Percentiles rank a stretch among this genome's conserved stretches.
Evolutionary conservation across 495 filamentous ascomycete species (phyloP).

Genomic region (Aspergillus bertholletiae): DNA sequence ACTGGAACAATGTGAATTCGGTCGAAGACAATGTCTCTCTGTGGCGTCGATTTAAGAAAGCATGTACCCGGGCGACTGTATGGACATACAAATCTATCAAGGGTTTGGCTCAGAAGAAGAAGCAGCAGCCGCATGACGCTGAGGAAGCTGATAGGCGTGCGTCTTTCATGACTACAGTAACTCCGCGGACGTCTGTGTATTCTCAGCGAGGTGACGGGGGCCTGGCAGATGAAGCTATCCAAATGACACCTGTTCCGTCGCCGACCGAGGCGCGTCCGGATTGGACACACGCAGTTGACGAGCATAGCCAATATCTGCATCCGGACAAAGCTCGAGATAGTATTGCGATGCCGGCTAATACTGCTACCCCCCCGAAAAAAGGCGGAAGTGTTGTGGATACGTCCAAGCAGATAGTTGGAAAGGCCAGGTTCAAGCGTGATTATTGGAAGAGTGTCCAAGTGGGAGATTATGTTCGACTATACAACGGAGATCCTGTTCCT

Average conservation of each 20-base stretch:
- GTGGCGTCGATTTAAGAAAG: conserved; percentile 94
- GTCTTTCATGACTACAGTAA: conserved; percentile 61
- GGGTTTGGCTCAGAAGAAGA: conserved; percentile 30
- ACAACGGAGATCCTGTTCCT: conserved; percentile 93
- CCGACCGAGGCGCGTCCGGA: conserved; percentile 55
- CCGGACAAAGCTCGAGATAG: conserved; percentile 34
- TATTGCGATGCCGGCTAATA: conserved; percentile 19
- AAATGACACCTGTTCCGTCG: conserved; percentile 94
- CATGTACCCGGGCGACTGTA: conserved; percentile 62
- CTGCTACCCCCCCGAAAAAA: conserved; percentile 33
- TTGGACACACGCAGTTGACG: conserved; percentile 26
- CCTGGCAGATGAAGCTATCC: conserved; percentile 58
- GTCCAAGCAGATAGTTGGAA: conserved; percentile 53
- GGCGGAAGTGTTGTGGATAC: conserved; percentile 66
- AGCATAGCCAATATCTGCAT: conserved; percentile 27
- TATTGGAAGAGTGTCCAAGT: conserved; percentile 95
- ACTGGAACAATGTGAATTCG: conserved; percentile 92
- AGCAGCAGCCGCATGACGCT: conserved; percentile 34
- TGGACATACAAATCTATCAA: conserved; percentile 55
- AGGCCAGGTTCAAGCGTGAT: conserved; percentile 82
- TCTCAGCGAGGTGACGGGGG: conserved; percentile 56
- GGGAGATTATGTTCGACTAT: conserved; percentile 94
- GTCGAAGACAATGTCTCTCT: conserved; percentile 76
- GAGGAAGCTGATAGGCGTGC: conserved; percentile 48
- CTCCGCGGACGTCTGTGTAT: conserved; percentile 57